Conservation (phyloP, 495 filamentous ascomycete genomes). For the Neurospora sp. region DNA sequence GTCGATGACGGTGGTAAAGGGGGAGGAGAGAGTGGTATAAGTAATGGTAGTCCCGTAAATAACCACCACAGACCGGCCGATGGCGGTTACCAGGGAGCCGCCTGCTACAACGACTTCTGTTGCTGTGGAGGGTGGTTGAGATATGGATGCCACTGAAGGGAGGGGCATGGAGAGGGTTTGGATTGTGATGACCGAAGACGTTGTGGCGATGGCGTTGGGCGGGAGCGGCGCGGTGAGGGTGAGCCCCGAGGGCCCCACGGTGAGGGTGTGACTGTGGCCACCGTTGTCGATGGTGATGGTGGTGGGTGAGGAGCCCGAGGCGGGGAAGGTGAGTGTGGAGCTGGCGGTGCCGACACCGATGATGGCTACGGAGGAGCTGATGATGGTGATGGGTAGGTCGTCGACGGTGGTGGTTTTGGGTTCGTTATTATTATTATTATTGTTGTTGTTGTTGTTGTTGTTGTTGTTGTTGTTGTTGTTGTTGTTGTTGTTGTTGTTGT, state of each 20-base stretch:
- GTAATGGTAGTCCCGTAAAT: conserved; percentile 35
- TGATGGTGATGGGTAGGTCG: conserved; percentile 35
- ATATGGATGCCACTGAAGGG: neutral
- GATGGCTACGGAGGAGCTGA: conserved; percentile 33
- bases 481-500: conserved; percentile 20
- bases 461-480: conserved; percentile 17
- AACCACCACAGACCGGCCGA: conserved; percentile 33
- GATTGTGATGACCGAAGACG: neutral
- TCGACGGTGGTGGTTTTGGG: conserved; percentile 36
- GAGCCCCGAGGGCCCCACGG: neutral
- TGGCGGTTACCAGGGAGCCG: conserved; percentile 35
- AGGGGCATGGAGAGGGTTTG: neutral
- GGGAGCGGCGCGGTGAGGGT: neutral
- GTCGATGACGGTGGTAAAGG: conserved; percentile 19
- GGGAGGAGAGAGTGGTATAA: conserved; percentile 17
- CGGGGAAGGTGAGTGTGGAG: conserved; percentile 26
- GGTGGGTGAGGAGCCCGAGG: conserved; percentile 22
- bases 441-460: conserved; percentile 6
- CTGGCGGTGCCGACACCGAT: conserved; percentile 29
- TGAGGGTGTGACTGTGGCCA: neutral
- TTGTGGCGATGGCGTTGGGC: neutral
- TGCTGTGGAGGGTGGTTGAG: neutral
- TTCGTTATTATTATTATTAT: no score
- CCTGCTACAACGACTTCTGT: conserved; percentile 33
- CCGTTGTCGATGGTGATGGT: neutral